Evolutionary conservation across 257 asterid genomes (phyloP), one percentile per base, ranked within the genome.

Genomic region (Solanum paucissectum): DNA sequence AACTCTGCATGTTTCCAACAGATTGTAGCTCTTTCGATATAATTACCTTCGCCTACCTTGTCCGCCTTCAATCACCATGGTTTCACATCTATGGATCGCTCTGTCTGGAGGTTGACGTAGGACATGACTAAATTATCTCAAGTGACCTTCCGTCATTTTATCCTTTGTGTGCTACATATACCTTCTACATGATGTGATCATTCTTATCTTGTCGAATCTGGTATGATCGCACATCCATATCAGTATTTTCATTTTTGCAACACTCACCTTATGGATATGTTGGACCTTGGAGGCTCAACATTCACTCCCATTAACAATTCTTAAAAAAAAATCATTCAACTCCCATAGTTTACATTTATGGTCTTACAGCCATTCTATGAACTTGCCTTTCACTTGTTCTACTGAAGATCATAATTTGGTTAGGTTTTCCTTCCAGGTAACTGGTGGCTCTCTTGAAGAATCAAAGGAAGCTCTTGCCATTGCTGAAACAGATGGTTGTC

Each of bases 401-500:
- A 9, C 18, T 73, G 82, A 36, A 36, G 14, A 73, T 73, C 49
- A 73, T 73, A 73, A 73, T 73, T 73, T 73, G 82, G 82, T 73
- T 73, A 36, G 82, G 69, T 58, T 87, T 46, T 38, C 74, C 38
- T 81, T 90, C 82, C 88, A 97, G 99, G 98, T 97, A 66, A 97
- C 98, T 42, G 99, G 99, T 36, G 98, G 99, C 82, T 97, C 99
- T 40, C 95, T 97, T 55, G 95, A 93, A 91, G 99, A 97, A 89
- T 97, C 99, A 40, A 95, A 87, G 89, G 95, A 95, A 92, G 99
- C 98, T 90, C 98, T 97, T 89, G 96, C 98, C 81, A 95, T 97
- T 89, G 99, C 98, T 46, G 98, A 95, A 93, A 95, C 98, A 74
- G 99, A 95, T 91, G 99, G 99, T 97, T 44, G 90, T 87, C 89